phyloP scores from a whole-genome alignment of 345 rosid species.

The Brassica napus region DNA sequence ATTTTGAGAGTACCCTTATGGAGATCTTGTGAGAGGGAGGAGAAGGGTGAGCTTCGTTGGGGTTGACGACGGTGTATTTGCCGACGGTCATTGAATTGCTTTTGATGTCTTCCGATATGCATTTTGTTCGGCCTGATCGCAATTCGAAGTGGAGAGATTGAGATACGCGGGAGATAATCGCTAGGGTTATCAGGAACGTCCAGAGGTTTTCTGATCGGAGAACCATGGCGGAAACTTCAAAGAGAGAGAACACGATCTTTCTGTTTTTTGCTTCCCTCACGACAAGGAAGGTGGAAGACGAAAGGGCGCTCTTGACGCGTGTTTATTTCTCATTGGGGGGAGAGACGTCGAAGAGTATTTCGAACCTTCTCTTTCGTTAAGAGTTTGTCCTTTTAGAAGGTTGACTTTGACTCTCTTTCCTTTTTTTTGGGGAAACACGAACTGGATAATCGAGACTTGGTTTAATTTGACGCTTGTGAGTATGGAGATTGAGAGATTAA shows the following conservation, averaged over 20 bases:
- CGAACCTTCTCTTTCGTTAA: not conserved
- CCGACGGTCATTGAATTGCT: slow-evolving; percentile 88
- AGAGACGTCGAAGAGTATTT: no score
- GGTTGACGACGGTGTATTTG: slow-evolving; percentile 74
- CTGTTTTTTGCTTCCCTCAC: not conserved
- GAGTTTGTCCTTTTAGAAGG: not conserved
- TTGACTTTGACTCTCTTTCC: not conserved
- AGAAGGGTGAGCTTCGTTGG: slow-evolving; percentile 62
- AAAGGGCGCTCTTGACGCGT: no score
- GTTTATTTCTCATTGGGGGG: no score
- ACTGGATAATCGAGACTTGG: not conserved
- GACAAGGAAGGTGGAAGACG: not conserved
- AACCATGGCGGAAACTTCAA: slow-evolving; percentile 35
- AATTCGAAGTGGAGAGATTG: slow-evolving; percentile 74
- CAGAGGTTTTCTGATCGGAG: slow-evolving; percentile 18
- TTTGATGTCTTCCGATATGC: slow-evolving; percentile 87
- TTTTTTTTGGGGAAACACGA: not conserved
- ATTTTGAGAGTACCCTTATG: slow-evolving; percentile 51
- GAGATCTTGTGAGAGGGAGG: slow-evolving; percentile 76
- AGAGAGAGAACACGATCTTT: not conserved
- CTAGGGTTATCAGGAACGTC: slow-evolving; percentile 16
- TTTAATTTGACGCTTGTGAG: not conserved
- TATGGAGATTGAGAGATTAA: no score
- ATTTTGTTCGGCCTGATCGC: slow-evolving; percentile 75
- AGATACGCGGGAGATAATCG: slow-evolving; percentile 36